These are phyloP conservation scores for Eustoma russellianum DNA, from an alignment of 257 asterid species.

Conservation along the genomic window DNA sequence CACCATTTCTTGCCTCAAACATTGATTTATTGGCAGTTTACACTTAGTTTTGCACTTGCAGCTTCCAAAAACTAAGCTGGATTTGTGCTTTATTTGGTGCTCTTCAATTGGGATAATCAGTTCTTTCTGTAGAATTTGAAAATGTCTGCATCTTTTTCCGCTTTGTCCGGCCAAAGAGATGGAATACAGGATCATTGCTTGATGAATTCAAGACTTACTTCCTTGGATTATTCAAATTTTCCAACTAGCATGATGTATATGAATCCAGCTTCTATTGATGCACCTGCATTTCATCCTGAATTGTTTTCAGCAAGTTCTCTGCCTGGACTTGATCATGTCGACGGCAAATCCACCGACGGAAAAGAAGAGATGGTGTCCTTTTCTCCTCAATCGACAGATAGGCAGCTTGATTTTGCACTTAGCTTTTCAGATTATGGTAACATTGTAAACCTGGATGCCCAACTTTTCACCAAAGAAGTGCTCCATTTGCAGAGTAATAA, in stretches of 20 bases:
- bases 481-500: conserved; percentile 14
- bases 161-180: conserved; percentile 36
- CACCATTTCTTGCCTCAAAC: not conserved
- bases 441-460: conserved; percentile 21
- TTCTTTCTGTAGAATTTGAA: conserved; percentile 11
- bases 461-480: conserved; percentile 19
- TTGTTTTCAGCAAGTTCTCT: conserved; percentile 26
- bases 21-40: not conserved
- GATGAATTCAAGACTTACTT: conserved; percentile 29
- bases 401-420: conserved; percentile 20
- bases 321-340: conserved; percentile 21
- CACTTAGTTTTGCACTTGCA: not conserved
- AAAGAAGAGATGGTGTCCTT: conserved; percentile 35
- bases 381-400: conserved; percentile 29
- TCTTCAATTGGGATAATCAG: conserved; percentile 4
- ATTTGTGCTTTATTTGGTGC: conserved; percentile 10
- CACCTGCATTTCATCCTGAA: conserved; percentile 26
- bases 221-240: conserved; percentile 32
- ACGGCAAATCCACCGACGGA: conserved; percentile 23
- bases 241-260: conserved; percentile 27
- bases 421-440: conserved; percentile 31
- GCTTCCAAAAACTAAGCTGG: conserved; percentile 7
- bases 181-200: conserved; percentile 23
- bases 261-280: conserved; percentile 23
- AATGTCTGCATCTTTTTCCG: conserved; percentile 51